phyloP scores from a whole-genome alignment of 148 eudicot species.

The Arbutus unedo region DNA sequence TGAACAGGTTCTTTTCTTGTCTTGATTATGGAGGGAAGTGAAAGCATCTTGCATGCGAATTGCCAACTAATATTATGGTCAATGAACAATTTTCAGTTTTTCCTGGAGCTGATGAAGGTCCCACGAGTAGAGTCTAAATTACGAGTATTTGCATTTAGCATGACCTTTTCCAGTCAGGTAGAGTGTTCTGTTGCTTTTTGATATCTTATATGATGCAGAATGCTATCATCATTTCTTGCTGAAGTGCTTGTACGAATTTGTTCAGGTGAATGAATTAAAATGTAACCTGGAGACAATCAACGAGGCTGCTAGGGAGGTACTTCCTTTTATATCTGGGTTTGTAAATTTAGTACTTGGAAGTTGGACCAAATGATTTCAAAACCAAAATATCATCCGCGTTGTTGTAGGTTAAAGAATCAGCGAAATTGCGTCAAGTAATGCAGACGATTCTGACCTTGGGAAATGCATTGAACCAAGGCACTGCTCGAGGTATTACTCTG shows the following conservation, averaged over 20 bases:
- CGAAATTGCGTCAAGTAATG: constrained; percentile 89
- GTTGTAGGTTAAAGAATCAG: constrained; percentile 79
- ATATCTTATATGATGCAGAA: constrained; percentile 1
- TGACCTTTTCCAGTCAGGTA: constrained; percentile 86
- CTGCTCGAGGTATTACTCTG: constrained; percentile 75
- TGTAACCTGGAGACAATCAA: constrained; percentile 72
- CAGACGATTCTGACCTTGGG: constrained; percentile 96
- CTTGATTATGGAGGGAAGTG: constrained; percentile 1
- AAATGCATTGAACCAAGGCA: constrained; percentile 98
- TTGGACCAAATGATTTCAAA: neutral
- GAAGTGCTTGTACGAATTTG: constrained; percentile 12
- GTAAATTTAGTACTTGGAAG: neutral
- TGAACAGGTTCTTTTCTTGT: constrained; percentile 62
- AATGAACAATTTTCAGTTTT: constrained; percentile 59
- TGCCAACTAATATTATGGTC: constrained; percentile 24
- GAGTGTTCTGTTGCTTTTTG: neutral
- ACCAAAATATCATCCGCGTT: neutral
- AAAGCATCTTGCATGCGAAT: constrained; percentile 7
- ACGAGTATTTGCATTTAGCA: constrained; percentile 91
- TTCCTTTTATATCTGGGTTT: neutral
- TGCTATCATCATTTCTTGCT: constrained; percentile 5
- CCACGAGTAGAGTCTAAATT: constrained; percentile 93
- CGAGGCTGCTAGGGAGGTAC: constrained; percentile 85
- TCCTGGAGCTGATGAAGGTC: constrained; percentile 96
- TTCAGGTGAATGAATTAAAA: constrained; percentile 75